phyloP scores from a whole-genome alignment of 1,284 basidiomycete genomes.

The Volvariella surrecta region DNA sequence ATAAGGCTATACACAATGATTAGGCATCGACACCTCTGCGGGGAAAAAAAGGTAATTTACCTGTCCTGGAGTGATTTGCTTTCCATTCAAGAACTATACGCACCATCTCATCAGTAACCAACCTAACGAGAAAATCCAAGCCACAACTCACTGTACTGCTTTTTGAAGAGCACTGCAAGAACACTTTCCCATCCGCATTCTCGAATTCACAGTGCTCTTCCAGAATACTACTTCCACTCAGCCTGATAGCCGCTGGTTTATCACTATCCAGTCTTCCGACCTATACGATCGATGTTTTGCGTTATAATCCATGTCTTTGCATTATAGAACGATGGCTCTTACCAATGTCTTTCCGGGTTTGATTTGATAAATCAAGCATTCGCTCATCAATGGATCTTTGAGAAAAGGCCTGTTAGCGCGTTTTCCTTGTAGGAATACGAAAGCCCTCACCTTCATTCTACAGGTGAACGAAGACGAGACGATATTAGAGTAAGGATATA shows the following conservation, averaged over 20 bases:
- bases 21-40: conserved; percentile 12
- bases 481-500: neutral
- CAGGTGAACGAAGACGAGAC: conserved; percentile 8
- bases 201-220: conserved; percentile 92
- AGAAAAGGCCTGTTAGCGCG: neutral
- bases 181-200: conserved; percentile 77
- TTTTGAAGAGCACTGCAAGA: conserved; percentile 68
- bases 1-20: conserved; percentile 41
- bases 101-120: neutral
- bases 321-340: conserved; percentile 18
- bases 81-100: conserved; percentile 83
- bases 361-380: conserved; percentile 92
- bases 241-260: conserved; percentile 79
- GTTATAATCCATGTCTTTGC: conserved; percentile 2
- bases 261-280: conserved; percentile 79
- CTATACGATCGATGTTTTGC: conserved; percentile 26
- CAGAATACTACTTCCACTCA: conserved; percentile 88
- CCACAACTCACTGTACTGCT: conserved; percentile 69
- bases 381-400: conserved; percentile 81
- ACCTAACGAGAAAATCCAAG: conserved; percentile 1
- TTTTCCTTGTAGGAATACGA: neutral
- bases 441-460: conserved; percentile 71
- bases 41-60: no score
- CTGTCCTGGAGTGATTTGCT: conserved; percentile 69
- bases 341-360: conserved; percentile 82